Base-by-base conservation (phyloP, 139 green algal species). In the Chlamydomonas sp. region DNA sequence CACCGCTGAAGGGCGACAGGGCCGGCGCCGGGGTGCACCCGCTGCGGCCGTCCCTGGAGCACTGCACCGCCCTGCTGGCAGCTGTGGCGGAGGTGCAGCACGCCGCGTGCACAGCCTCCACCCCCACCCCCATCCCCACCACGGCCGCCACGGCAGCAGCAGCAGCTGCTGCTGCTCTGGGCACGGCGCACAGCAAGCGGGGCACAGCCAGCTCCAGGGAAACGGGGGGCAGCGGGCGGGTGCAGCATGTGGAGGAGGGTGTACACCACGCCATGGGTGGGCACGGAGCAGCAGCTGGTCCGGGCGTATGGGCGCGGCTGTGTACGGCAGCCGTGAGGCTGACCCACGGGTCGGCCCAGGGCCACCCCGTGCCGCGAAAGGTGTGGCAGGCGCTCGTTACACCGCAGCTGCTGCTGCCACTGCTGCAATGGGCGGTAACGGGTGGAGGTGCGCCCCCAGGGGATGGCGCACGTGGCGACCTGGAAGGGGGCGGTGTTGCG, bases 361-460 rank as follows among this genome's bases (percentile, higher is more conserved):
- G 18, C 0, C 84, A 89, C n/a, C 77, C 84, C 15, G 67, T 66
- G n/a, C 84, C 84, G 4, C 78, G 79, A 0, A 83, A 83, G 58
- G 79, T 90, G 20, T 85, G 81, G 77, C 69, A 83, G 69, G 79
- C 79, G 16, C 73, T 90, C 16, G 86, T 85, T 10, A 10, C 72
- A 0, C 85, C 85, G 59, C 71, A 8, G 6, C 61, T 90, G 49
- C 15, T 84, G 18, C 59, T 85, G 78, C 61, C 86, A 12, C 79
- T 90, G 17, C 86, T 90, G 71, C 78, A 62, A 18, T 61, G 86
- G 63, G 59, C 79, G 10, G 31, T 49, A 49, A 49, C 31, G 31
- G 31, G 31, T 49, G 31, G 31, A 49, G 31, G 31, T 49, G 31
- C 31, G 31, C 31, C 31, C 31, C 31, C 31, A 49, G 31, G 31